Conservation (phyloP, 78 protist species). For the Cyanophora paradoxa region DNA sequence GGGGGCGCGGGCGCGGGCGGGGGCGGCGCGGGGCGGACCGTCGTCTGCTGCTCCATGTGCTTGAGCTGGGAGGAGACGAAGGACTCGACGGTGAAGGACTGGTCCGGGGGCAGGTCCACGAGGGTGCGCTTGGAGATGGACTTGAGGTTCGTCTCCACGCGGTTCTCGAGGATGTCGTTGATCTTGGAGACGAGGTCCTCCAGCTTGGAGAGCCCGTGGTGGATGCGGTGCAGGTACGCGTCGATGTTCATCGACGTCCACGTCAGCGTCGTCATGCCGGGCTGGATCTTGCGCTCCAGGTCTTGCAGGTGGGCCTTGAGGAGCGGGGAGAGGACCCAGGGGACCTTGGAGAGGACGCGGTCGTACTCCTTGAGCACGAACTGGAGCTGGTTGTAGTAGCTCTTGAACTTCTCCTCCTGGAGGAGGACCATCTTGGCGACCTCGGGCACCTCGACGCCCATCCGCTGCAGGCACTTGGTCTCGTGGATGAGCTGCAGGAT, state of each 20-base stretch:
- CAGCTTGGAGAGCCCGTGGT: slow-evolving; percentile 16
- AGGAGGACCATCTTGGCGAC: slow-evolving; percentile 31
- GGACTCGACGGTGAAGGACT: slow-evolving; percentile 37
- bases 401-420: slow-evolving; percentile 60
- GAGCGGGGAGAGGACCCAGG: slow-evolving; percentile 10
- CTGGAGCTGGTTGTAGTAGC: slow-evolving; percentile 28
- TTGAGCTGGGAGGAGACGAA: slow-evolving; percentile 32
- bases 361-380: slow-evolving; percentile 40
- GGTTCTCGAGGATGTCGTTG: slow-evolving; percentile 40
- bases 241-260: slow-evolving; percentile 77
- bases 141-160: slow-evolving; percentile 42
- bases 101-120: slow-evolving; percentile 39
- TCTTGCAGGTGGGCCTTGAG: slow-evolving; percentile 30
- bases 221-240: slow-evolving; percentile 38
- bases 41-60: slow-evolving; percentile 7
- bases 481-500: slow-evolving; percentile 62
- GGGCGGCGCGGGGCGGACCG: too few species aligned
- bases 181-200: slow-evolving; percentile 29
- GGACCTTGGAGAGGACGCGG: slow-evolving; percentile 13
- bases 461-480: slow-evolving; percentile 43
- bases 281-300: slow-evolving; percentile 38
- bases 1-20: too few species aligned
- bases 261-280: slow-evolving; percentile 55
- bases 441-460: slow-evolving; percentile 60
- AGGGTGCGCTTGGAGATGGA: slow-evolving; percentile 14